Evolutionary conservation across 495 filamentous ascomycete genomes (phyloP), one percentile per base, ranked within the genome.

Genomic region (Aspergillus hancockii): DNA sequence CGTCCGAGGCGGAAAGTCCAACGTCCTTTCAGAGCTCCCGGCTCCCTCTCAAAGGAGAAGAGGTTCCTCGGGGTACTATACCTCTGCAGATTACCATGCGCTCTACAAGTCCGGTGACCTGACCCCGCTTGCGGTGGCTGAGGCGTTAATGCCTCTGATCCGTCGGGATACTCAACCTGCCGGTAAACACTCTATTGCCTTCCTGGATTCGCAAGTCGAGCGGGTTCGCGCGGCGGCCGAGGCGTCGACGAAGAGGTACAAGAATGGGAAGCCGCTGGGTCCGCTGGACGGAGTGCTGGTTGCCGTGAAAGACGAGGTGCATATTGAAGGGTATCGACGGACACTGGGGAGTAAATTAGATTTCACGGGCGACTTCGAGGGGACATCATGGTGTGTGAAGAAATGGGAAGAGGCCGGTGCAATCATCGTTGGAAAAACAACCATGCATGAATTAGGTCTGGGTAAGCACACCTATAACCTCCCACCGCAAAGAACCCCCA

Each of bases 401-500:
- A 84, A 90, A 74, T 83, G 89, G 75, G 79, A 88, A 63, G 88
- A 94, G 47, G 86, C 85, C 0, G 93, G 93, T 1, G 92, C 87
- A 12, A 81, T 97, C 41, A 78, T 96, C 19, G 69, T 97, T 53
- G 93, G 92, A 13, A 96, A 95, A 74, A 81, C 86, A 28, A 93
- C 85, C 41, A 96, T 97, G 93, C 92, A 97, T 72, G 93, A 98
- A 74, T 70, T 95, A 8, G 93, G 93, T 4, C 74, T 89, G 31
- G 85, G 85, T 85, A 66, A 64, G 77, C 71, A 8, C 10, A 21
- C 16, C 22, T 5, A 49, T 30, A 13, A 18, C 38, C 23, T 18
- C 34, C 54, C 21, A 30, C 14, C 43, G 22, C 7, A 16, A 9
- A 32, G 5, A 25, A 60, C n/a, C n/a, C n/a, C n/a, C n/a, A 46